Evolutionary conservation across 78 protist species (phyloP).

Genomic region (Chrysochromulina parva): DNA sequence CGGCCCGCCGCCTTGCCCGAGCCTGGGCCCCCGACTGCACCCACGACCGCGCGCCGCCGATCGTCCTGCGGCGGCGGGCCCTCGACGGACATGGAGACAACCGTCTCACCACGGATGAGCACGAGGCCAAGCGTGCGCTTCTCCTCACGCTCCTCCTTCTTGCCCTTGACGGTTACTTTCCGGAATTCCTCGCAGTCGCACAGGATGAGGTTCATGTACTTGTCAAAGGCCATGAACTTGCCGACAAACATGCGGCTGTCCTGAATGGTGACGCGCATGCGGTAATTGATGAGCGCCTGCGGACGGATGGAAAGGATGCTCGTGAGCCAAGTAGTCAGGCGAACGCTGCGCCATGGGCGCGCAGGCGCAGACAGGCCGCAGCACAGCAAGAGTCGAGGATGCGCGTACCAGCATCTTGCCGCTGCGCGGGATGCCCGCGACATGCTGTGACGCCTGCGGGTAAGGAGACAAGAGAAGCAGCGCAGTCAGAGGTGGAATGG

Average conservation of each 20-base stretch:
- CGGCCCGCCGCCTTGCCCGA: constrained; percentile 79
- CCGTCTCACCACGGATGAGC: constrained; percentile 91
- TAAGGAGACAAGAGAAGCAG: no score
- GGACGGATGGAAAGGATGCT: neutral
- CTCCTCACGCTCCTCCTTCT: constrained; percentile 57
- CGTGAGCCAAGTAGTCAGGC: no score
- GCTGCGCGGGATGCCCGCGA: constrained; percentile 1
- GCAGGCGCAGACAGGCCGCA: no score
- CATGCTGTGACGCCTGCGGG: neutral
- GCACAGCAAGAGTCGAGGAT: no score
- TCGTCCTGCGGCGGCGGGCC: constrained; percentile 87
- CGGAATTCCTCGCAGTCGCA: constrained; percentile 92
- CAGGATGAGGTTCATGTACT: constrained; percentile 96
- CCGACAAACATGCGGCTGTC: constrained; percentile 91
- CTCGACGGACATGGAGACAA: constrained; percentile 90
- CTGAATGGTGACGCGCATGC: constrained; percentile 83
- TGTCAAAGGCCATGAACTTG: constrained; percentile 95
- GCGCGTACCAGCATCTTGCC: constrained; percentile 26
- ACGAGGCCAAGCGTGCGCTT: constrained; percentile 90
- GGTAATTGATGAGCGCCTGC: constrained; percentile 72
- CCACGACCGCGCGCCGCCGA: neutral
- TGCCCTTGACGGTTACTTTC: constrained; percentile 49
- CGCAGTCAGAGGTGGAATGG: no score
- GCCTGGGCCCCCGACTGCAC: constrained; percentile 70
- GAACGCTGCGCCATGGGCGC: no score